Conservation (phyloP, 305 asterid species). For the Fraxinus platypoda region DNA sequence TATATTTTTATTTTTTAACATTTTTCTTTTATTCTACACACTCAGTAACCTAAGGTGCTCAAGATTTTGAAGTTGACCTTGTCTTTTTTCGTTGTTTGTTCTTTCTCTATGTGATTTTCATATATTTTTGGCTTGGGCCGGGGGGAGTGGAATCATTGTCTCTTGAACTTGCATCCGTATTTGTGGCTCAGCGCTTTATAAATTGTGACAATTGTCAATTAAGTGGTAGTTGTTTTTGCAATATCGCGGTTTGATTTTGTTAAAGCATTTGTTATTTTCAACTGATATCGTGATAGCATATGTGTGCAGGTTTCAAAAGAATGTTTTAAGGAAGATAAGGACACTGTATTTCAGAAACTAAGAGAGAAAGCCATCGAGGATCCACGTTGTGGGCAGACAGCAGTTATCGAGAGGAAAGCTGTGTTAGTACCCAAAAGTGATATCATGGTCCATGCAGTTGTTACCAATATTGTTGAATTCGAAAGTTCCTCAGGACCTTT, state of each 20-base stretch:
- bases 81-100: neutral
- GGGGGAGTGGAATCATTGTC: too few relatives aligned
- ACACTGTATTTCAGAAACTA: constrained; percentile 51
- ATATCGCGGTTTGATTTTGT: neutral
- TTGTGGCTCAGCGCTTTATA: neutral
- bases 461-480: constrained; percentile 58
- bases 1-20: neutral
- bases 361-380: constrained; percentile 50
- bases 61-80: neutral
- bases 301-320: constrained; percentile 44
- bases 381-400: constrained; percentile 69
- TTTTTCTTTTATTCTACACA: neutral
- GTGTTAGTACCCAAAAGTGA: constrained; percentile 61
- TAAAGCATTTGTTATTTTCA: neutral
- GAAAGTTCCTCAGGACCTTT: constrained; percentile 25
- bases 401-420: constrained; percentile 50
- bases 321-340: constrained; percentile 42
- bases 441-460: constrained; percentile 56
- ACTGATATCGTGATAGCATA: neutral
- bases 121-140: too few relatives aligned
- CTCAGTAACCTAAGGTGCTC: neutral
- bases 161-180: neutral
- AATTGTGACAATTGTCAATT: neutral
- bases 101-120: too few relatives aligned
- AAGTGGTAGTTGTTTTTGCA: neutral